Evolutionary conservation across 345 rosid species (phyloP).

Genomic region (Durio zibethinus): DNA sequence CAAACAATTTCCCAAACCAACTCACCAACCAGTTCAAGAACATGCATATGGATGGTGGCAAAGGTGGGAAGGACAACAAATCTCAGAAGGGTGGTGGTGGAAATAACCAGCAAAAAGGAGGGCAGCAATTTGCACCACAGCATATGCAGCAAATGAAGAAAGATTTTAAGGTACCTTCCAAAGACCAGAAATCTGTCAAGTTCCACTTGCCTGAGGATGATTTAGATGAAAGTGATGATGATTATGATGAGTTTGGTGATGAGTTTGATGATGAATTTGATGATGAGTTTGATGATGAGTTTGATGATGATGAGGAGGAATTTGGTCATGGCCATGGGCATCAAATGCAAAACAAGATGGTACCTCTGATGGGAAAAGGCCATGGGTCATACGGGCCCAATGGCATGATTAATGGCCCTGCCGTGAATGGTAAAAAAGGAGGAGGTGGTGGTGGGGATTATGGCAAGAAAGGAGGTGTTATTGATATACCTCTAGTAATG

Average conservation of each 20-base stretch:
- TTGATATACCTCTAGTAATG: slow-evolving; percentile 59
- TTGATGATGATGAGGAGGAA: slow-evolving; percentile 40
- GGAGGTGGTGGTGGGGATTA: slow-evolving; percentile 32
- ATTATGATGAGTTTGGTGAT: slow-evolving; percentile 31
- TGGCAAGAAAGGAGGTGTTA: slow-evolving; percentile 38
- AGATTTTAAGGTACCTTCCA: slow-evolving; percentile 35
- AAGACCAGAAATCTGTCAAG: slow-evolving; percentile 63
- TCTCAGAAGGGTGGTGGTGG: slow-evolving; percentile 44
- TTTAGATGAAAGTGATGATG: slow-evolving; percentile 44
- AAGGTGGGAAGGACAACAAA: slow-evolving; percentile 47
- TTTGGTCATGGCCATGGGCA: slow-evolving; percentile 42
- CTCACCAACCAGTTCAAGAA: slow-evolving; percentile 50
- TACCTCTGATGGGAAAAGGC: slow-evolving; percentile 31
- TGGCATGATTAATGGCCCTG: slow-evolving; percentile 44
- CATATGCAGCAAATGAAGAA: slow-evolving; percentile 57
- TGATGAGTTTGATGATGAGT: slow-evolving; percentile 24
- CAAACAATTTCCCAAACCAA: slow-evolving; percentile 33
- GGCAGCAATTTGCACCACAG: slow-evolving; percentile 38
- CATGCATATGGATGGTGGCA: slow-evolving; percentile 39
- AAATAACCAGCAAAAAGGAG: slow-evolving; percentile 28
- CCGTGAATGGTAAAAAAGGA: slow-evolving; percentile 26
- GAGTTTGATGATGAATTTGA: slow-evolving; percentile 41
- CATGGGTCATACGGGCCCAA: slow-evolving; percentile 39
- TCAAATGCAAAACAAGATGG: slow-evolving; percentile 43
- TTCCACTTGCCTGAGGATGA: slow-evolving; percentile 56